Base-by-base conservation (phyloP, 2,329 filamentous ascomycete genomes). In the Botrytis aclada region DNA sequence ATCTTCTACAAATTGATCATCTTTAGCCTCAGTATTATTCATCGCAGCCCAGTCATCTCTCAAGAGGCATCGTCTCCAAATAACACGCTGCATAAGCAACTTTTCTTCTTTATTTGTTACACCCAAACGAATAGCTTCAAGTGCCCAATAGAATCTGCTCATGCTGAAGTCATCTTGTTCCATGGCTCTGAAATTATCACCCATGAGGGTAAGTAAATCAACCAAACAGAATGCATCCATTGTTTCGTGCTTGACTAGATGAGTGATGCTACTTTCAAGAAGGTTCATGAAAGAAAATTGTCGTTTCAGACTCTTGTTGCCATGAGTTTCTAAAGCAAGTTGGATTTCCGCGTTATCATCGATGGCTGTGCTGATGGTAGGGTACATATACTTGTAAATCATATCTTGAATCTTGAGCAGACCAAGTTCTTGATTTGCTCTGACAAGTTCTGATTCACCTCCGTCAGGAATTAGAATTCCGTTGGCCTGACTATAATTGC, bases 11-110 rank as follows among this genome's bases (percentile, higher is more conserved):
- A 92, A 87, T 4, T 84, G 83, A 78, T 97, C 94, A 72, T 89
- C 89, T 80, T 93, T 92, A 74, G 91, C 86, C 65, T 91, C 89
- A 0, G 92, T 95, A 76, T 93, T 89, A 79, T 96, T 95, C 80
- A 97, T 88, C 73, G 84, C 85, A 39, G 87, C 84, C 96, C 96
- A 99, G 80, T 98, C 89, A 81, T 98, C 95, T 67, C 90, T 89
- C 76, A 95, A 87, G 79, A 92, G 92, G 74, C 94, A 91, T 71
- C 96, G 89, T 80, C 96, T 92, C 96, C 96, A 99, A 75, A 98
- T 93, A n/a, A 89, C 82, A 74, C 84, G 85, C 69, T 88, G 83
- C 51, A 87, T 80, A 45, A 85, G 83, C 39, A 90, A 86, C 75
- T 87, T 86, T 63, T 88, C 85, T n/a, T 88, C 86, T 29, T 84